Conservation (phyloP, 208 protist species). For the Trypanosoma congolense region DNA sequence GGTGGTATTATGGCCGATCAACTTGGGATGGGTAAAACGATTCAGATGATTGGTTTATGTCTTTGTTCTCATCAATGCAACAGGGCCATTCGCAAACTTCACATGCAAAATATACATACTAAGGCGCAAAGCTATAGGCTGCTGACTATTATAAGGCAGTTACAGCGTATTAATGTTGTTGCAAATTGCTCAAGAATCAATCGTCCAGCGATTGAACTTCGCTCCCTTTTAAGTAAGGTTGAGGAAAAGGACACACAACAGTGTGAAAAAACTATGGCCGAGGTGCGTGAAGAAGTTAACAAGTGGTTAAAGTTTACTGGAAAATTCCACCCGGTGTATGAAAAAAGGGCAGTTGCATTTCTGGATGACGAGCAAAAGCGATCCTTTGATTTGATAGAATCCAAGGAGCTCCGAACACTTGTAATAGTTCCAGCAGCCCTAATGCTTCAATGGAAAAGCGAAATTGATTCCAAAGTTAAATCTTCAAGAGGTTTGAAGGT, state of each 20-base stretch:
- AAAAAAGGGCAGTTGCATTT: slow-evolving; percentile 63
- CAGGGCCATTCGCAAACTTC: slow-evolving; percentile 24
- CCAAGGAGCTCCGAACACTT: slow-evolving; percentile 84
- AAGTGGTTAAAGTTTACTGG: slow-evolving; percentile 82
- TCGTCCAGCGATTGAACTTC: slow-evolving; percentile 56
- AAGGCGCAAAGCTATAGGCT: slow-evolving; percentile 54
- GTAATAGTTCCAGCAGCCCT: slow-evolving; percentile 91
- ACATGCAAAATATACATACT: slow-evolving; percentile 25
- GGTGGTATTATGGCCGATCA: slow-evolving; percentile 91
- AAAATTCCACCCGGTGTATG: slow-evolving; percentile 81
- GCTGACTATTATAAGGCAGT: slow-evolving; percentile 74
- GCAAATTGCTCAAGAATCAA: slow-evolving; percentile 84
- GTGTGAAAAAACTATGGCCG: slow-evolving; percentile 13
- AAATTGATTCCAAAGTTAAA: slow-evolving; percentile 82
- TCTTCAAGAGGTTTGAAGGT: slow-evolving; percentile 38
- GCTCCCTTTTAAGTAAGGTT: slow-evolving; percentile 35
- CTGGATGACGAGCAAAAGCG: slow-evolving; percentile 74
- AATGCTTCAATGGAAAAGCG: slow-evolving; percentile 90
- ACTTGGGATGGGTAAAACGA: slow-evolving; percentile 88
- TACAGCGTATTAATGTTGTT: slow-evolving; percentile 77
- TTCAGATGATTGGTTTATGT: slow-evolving; percentile 90
- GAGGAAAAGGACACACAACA: slow-evolving; percentile 21
- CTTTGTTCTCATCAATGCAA: slow-evolving; percentile 61
- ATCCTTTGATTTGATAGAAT: slow-evolving; percentile 70
- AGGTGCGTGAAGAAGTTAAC: slow-evolving; percentile 54